These are phyloP conservation scores for Hypericum androsaemum DNA, from an alignment of 345 rosid genomes.

Conservation along the genomic window DNA sequence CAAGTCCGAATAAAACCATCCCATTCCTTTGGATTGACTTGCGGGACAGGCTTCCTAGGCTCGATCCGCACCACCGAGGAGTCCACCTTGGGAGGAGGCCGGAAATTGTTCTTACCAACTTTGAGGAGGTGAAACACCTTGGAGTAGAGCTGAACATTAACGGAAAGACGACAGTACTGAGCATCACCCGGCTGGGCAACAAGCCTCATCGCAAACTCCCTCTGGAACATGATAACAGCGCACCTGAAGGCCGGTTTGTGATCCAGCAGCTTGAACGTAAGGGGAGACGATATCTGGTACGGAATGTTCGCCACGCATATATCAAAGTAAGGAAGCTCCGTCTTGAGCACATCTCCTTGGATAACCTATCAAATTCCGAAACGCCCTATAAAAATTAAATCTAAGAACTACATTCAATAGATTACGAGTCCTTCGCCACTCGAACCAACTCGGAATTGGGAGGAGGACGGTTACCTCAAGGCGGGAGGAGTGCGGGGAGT, in stretches of 20 bases:
- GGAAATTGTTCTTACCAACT: slow-evolving; percentile 89
- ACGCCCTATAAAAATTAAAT: too few relatives aligned
- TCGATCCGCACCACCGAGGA: slow-evolving; percentile 89
- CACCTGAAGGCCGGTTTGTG: slow-evolving; percentile 81
- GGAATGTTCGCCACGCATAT: slow-evolving; percentile 93
- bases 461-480: slow-evolving; percentile 33
- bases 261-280: slow-evolving; percentile 65
- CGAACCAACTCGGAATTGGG: too few relatives aligned
- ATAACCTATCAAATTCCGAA: slow-evolving; percentile 43
- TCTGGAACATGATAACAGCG: slow-evolving; percentile 86
- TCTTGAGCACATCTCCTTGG: slow-evolving; percentile 83
- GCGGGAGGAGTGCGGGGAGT: slow-evolving; percentile 50
- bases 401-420: too few relatives aligned
- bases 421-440: too few relatives aligned
- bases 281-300: slow-evolving; percentile 85
- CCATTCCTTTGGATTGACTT: slow-evolving; percentile 68
- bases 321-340: slow-evolving; percentile 80
- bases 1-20: slow-evolving; percentile 80
- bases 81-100: slow-evolving; percentile 93
- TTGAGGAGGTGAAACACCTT: slow-evolving; percentile 84
- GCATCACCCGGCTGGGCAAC: slow-evolving; percentile 85
- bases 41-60: slow-evolving; percentile 63
- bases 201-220: slow-evolving; percentile 88
- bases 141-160: slow-evolving; percentile 74
- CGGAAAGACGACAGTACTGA: slow-evolving; percentile 76